Percentiles rank a stretch among this genome's conserved stretches.
These are phyloP conservation scores for Sarcomyxa edulis DNA, from an alignment of 768 basidiomycete species.

Conservation along the genomic window DNA sequence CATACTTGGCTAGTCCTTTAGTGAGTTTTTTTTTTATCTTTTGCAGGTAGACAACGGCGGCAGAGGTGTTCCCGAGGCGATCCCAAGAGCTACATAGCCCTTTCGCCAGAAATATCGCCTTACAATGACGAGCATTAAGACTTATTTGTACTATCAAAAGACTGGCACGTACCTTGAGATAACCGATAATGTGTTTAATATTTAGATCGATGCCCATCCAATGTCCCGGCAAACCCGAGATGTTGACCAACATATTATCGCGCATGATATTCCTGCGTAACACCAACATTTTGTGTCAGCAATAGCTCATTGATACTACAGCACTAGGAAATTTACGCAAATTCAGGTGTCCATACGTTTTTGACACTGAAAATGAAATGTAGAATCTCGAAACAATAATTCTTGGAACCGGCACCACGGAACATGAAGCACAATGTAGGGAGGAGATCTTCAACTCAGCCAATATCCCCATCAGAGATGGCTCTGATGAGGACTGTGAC, in stretches of 20 bases:
- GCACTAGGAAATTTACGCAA: constrained; percentile 17
- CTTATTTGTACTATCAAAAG: too few relatives aligned
- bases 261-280: constrained; percentile 31
- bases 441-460: constrained; percentile 23
- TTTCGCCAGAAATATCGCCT: constrained; percentile 22
- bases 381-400: constrained; percentile 25
- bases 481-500: constrained; percentile 22
- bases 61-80: constrained; percentile 22
- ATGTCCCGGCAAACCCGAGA: constrained; percentile 24
- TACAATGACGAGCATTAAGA: too few relatives aligned
- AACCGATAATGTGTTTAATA: constrained; percentile 29
- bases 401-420: constrained; percentile 23
- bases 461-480: constrained; percentile 24
- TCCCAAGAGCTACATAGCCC: constrained; percentile 26
- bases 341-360: constrained; percentile 25
- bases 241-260: constrained; percentile 29
- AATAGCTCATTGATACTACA: background rate
- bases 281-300: constrained; percentile 5
- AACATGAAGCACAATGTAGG: constrained; percentile 22
- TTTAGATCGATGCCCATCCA: constrained; percentile 30
- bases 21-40: constrained; percentile 22
- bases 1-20: constrained; percentile 16
- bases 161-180: constrained; percentile 30
- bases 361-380: constrained; percentile 23
- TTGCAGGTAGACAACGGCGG: constrained; percentile 19